phyloP scores from a whole-genome alignment of 1,284 basidiomycete species.

The Afroboletus lepidellus region DNA sequence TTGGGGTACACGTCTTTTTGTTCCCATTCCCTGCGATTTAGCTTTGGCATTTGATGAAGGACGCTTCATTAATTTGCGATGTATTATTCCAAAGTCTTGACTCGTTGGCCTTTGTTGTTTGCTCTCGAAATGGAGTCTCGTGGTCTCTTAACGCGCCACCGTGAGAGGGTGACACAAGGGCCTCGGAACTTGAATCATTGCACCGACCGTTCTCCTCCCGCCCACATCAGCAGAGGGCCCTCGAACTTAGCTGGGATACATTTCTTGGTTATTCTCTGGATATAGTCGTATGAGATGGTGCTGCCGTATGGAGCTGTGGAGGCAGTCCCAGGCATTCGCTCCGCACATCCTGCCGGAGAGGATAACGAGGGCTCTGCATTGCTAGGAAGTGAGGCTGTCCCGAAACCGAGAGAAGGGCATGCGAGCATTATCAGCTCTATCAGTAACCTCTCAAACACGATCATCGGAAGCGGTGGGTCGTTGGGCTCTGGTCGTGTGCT shows the following conservation, averaged over 20 bases:
- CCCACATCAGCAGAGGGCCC: not conserved
- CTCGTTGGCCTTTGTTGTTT: slow-evolving; percentile 9
- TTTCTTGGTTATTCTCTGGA: not conserved
- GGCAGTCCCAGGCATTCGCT: slow-evolving; percentile 7
- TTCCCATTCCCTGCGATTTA: not conserved
- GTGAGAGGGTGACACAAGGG: not conserved
- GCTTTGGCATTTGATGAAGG: slow-evolving; percentile 16
- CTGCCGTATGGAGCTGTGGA: slow-evolving; percentile 59
- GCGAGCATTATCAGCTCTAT: slow-evolving; percentile 65
- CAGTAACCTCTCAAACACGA: slow-evolving; percentile 82
- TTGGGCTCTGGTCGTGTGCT: not conserved
- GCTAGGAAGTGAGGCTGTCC: slow-evolving; percentile 43
- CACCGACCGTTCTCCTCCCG: not conserved
- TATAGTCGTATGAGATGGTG: slow-evolving; percentile 56
- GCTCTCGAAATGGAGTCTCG: not conserved
- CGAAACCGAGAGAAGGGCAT: slow-evolving; percentile 53
- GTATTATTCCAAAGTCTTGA: slow-evolving; percentile 10
- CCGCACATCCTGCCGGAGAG: slow-evolving; percentile 23
- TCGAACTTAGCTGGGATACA: not conserved
- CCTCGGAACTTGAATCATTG: not conserved
- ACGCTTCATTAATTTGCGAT: slow-evolving; percentile 15
- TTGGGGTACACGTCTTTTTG: slow-evolving; percentile 1
- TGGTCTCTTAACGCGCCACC: not conserved
- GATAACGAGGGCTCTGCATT: slow-evolving; percentile 53
- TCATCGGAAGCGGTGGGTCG: slow-evolving; percentile 80